Base-by-base conservation (phyloP, 805 yeast species). In the Blastobotrys peoriensis region DNA sequence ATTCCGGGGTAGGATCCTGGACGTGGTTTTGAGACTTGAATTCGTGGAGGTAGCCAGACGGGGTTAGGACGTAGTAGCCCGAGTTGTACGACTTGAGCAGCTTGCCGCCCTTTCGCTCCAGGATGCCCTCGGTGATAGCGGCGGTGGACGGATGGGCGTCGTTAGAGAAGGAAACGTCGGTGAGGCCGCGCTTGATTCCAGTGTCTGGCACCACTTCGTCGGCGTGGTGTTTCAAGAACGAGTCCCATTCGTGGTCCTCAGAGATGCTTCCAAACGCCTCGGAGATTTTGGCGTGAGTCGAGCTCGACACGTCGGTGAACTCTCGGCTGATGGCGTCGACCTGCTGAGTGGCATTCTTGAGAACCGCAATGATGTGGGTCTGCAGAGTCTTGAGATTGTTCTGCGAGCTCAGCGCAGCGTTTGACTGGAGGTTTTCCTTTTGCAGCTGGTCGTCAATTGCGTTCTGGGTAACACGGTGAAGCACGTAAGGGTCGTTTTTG, bases 101-200 rank as follows among this genome's bases (percentile, higher is more conserved):
- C 30, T 61, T 59, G 4, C 76, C 73, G 38, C 69, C 71, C 56
- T 72, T 73, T 43, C 73, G 68, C 51, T 62, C 61, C 34, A 75
- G 56, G 21, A 65, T 49, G 33, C 81, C 81, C 52, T 73, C 76
- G 13, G 75, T 57, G 20, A 73, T 57, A 2, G 81, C 79, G 25
- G 45, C 50, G 4, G 74, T 63, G 2, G 74, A 52, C 23, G 59
- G 61, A 53, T 71, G 74, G 40, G 57, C 56, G 48, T 60, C 59
- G 53, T 74, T 68, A 23, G 65, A 57, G 53, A 68, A 76, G 4
- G 63, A 49, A 22, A 74, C 56, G 21, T 53, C 47, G 13, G 56
- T 55, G 30, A 70, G 48, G 16, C 61, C 58, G 34, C 79, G 65
- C 54, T 71, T 71, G 40, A 57, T 54, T 44, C 61, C 38, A 45